These are phyloP conservation scores for Carex scoparia DNA, from an alignment of 176 grass and related monocot species.

Conservation along the genomic window DNA sequence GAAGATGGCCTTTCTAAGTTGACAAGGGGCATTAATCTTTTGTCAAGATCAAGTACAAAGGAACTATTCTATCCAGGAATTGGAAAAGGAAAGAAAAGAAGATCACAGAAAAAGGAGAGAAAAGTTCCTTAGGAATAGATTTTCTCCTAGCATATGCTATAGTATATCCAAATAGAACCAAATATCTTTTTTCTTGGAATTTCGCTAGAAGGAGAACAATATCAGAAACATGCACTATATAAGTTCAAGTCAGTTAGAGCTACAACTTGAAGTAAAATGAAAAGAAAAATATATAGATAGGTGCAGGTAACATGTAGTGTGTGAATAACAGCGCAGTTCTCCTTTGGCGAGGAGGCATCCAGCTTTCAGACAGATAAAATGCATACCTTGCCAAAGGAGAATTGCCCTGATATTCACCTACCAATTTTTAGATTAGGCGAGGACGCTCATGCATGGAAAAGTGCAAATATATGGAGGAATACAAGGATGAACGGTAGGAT, in stretches of 20 bases:
- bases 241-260: slow-evolving; percentile 1
- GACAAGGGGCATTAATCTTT: neutral
- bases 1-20: neutral
- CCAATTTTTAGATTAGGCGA: neutral
- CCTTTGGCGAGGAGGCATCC: slow-evolving; percentile 36
- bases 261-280: neutral
- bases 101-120: slow-evolving; percentile 14
- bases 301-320: neutral
- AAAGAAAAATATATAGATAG: neutral
- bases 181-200: neutral
- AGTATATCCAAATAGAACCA: slow-evolving; percentile 25
- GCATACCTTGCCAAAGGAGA: slow-evolving; percentile 49
- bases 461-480: neutral
- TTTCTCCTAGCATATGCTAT: slow-evolving; percentile 39
- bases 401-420: slow-evolving; percentile 54
- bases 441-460: neutral
- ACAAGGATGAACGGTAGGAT: neutral
- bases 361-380: neutral
- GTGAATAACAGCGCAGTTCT: slow-evolving; percentile 42
- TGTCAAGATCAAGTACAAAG: neutral
- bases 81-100: neutral
- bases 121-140: slow-evolving; percentile 52
- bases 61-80: neutral
- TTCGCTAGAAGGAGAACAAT: neutral
- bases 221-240: neutral